A percentile compares a stretch with the other conserved stretches of the same genome.
phyloP scores from a whole-genome alignment of 202 grass and related monocot species.

The Digitaria exilis region DNA sequence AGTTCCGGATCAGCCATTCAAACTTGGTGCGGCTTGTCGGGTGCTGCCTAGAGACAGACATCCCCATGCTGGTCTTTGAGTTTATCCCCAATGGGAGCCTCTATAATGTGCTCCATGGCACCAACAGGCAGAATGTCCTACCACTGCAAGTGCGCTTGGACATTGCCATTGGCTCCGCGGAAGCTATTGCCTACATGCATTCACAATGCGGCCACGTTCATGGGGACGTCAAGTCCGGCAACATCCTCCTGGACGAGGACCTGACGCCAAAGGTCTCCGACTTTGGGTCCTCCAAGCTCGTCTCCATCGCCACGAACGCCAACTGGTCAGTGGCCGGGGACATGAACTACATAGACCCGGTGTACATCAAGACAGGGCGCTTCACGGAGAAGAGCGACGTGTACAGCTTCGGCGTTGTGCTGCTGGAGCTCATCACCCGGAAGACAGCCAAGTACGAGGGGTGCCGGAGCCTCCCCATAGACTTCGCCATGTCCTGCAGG shows the following conservation, averaged over 20 bases:
- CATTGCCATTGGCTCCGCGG: background rate
- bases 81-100: background rate
- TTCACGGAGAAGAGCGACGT: constrained; percentile 21
- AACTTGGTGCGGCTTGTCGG: constrained; percentile 12
- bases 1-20: background rate
- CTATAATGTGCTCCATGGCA: background rate
- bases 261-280: constrained; percentile 11
- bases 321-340: background rate
- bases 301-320: background rate
- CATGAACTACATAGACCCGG: background rate
- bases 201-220: background rate
- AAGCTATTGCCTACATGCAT: background rate
- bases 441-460: background rate
- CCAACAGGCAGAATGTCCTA: too few relatives aligned
- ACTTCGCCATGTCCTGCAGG: background rate
- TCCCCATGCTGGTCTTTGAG: constrained; percentile 14
- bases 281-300: background rate
- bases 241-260: background rate
- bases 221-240: constrained; percentile 10
- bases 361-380: background rate
- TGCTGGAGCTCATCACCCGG: constrained; percentile 1
- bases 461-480: background rate
- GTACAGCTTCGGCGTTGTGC: constrained; percentile 16
- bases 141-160: background rate
- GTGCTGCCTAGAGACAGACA: constrained; percentile 3